A percentile compares a stretch with the other conserved stretches of the same genome.
Evolutionary conservation across 352 stramenopile genomes (phyloP).

Genomic region (Phytophthora multivora): DNA sequence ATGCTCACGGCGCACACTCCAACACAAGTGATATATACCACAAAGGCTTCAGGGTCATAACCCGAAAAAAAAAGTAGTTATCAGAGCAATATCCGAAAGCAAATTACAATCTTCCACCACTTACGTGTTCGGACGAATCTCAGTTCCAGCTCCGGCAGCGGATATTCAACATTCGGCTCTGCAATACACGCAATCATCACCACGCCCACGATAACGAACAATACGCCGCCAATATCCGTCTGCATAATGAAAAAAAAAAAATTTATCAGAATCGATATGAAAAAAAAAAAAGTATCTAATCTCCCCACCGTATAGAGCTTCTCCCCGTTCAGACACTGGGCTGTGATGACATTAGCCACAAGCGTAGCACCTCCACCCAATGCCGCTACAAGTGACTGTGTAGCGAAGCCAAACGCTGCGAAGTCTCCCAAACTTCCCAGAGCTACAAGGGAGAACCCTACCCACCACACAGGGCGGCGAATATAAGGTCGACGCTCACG

Average conservation of each 20-base stretch:
- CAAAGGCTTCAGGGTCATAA: constrained; percentile 47
- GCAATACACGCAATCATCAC: constrained; percentile 88
- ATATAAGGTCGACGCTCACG: constrained; percentile 77
- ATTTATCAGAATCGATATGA: neutral
- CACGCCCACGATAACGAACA: constrained; percentile 88
- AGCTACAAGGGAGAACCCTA: constrained; percentile 79
- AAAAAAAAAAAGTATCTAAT: constrained; percentile 1
- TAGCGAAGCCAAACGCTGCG: constrained; percentile 88
- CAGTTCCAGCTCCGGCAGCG: constrained; percentile 79
- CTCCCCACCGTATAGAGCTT: constrained; percentile 55
- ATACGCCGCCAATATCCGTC: constrained; percentile 82
- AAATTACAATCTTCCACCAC: neutral
- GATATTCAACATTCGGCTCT: constrained; percentile 86
- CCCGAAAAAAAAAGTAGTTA: no score
- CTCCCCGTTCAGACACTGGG: constrained; percentile 86
- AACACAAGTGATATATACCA: constrained; percentile 83
- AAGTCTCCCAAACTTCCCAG: constrained; percentile 89
- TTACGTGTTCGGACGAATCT: constrained; percentile 80
- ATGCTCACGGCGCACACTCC: constrained; percentile 79
- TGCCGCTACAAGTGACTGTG: constrained; percentile 88
- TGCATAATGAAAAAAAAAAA: constrained; percentile 21
- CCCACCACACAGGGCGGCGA: constrained; percentile 87
- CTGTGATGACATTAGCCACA: constrained; percentile 88
- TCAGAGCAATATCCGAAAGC: neutral
- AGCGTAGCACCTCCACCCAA: constrained; percentile 87